These are phyloP conservation scores for Auricularia sp. DNA, from an alignment of 768 basidiomycete species.

Conservation along the genomic window DNA sequence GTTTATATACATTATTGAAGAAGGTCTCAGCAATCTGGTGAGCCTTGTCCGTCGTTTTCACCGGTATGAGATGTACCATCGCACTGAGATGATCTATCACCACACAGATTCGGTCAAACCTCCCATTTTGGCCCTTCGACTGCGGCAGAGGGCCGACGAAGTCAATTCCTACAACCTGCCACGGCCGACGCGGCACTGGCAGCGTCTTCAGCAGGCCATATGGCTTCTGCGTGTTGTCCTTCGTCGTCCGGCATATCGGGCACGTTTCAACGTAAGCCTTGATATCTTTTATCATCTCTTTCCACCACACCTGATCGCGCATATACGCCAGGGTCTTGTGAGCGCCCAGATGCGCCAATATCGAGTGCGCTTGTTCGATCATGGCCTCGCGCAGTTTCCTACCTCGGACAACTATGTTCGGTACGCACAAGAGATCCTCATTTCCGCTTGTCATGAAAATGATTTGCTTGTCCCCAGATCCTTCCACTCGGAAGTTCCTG, in stretches of 20 bases:
- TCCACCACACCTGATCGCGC: slow-evolving; percentile 29
- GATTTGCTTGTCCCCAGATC: background rate
- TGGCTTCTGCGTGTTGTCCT: slow-evolving; percentile 14
- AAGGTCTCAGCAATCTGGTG: slow-evolving; percentile 6
- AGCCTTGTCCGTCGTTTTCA: background rate
- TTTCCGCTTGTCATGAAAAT: slow-evolving; percentile 5
- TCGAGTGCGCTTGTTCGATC: slow-evolving; percentile 19
- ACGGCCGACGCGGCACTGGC: slow-evolving; percentile 15
- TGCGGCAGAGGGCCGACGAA: slow-evolving; percentile 17
- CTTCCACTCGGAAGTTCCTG: slow-evolving; percentile 6
- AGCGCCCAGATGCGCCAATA: slow-evolving; percentile 30
- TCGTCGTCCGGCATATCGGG: slow-evolving; percentile 13
- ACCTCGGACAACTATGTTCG: slow-evolving; percentile 2
- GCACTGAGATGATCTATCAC: slow-evolving; percentile 17
- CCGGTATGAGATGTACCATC: slow-evolving; percentile 11
- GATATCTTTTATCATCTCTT: slow-evolving; percentile 20
- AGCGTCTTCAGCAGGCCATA: slow-evolving; percentile 18
- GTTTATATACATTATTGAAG: slow-evolving; percentile 25
- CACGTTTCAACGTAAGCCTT: slow-evolving; percentile 20
- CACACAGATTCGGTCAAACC: slow-evolving; percentile 17
- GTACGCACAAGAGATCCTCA: slow-evolving; percentile 7
- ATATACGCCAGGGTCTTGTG: slow-evolving; percentile 13
- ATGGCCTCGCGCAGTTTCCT: slow-evolving; percentile 7
- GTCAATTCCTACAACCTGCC: slow-evolving; percentile 22
- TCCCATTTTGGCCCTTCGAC: slow-evolving; percentile 13